phyloP scores from a whole-genome alignment of 176 grass and related monocot genomes.

The Carex kokanica region DNA sequence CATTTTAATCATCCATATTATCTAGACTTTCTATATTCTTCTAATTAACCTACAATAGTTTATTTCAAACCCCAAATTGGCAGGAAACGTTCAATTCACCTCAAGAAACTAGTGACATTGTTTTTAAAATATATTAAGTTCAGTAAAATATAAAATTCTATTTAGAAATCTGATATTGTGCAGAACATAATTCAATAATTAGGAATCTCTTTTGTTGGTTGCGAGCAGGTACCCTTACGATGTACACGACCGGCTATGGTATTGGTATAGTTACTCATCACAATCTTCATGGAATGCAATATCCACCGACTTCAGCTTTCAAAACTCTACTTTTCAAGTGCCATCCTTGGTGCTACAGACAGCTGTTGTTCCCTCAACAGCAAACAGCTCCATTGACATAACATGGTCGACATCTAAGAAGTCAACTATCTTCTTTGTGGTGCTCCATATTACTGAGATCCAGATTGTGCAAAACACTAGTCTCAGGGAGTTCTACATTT shows the following conservation, averaged over 20 bases:
- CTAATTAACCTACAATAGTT: neutral
- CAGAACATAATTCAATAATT: neutral
- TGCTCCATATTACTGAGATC: too few relatives aligned
- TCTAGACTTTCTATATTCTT: neutral
- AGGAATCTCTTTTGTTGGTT: neutral
- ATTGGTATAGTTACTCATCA: neutral
- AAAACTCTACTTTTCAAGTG: neutral
- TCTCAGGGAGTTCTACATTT: too few relatives aligned
- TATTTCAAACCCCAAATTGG: neutral
- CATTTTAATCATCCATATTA: neutral
- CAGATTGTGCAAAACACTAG: too few relatives aligned
- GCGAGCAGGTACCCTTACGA: conserved; percentile 2
- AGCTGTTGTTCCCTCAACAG: neutral
- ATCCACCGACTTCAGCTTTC: neutral
- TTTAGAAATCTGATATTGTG: neutral
- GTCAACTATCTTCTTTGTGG: too few relatives aligned
- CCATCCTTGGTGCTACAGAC: conserved; percentile 19
- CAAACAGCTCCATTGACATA: neutral
- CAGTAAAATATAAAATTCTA: neutral
- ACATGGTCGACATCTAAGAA: neutral
- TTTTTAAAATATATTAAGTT: neutral
- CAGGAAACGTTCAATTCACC: too few relatives aligned
- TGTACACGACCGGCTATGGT: conserved; percentile 5
- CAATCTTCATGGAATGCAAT: neutral
- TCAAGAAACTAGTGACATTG: neutral